A percentile compares a stretch with the other conserved stretches of the same genome.
These are phyloP conservation scores for Combretum micranthum DNA, from an alignment of 345 rosid species.

Conservation along the genomic window DNA sequence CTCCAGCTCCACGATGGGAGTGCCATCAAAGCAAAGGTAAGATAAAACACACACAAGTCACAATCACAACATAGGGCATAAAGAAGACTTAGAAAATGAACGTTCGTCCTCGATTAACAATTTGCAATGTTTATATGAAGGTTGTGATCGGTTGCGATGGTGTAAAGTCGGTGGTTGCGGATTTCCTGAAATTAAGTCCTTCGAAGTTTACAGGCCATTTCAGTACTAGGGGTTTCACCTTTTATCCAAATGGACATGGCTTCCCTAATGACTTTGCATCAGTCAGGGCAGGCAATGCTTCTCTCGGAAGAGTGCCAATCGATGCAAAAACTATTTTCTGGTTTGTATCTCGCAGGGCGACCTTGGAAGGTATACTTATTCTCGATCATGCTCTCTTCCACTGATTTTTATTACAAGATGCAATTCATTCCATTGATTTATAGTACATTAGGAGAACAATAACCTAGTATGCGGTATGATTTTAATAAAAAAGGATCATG, in stretches of 20 bases:
- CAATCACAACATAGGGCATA: too few relatives aligned
- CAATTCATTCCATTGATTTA: too few relatives aligned
- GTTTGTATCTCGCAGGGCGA: slow-evolving; percentile 19
- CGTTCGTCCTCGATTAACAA: too few relatives aligned
- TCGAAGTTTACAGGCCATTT: slow-evolving; percentile 22
- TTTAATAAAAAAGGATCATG: too few relatives aligned
- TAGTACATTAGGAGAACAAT: too few relatives aligned
- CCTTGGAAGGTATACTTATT: slow-evolving; percentile 9
- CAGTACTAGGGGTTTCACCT: slow-evolving; percentile 37
- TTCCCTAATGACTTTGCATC: slow-evolving; percentile 21
- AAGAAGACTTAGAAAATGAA: too few relatives aligned
- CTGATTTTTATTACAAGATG: too few relatives aligned
- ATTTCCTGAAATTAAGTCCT: slow-evolving; percentile 27
- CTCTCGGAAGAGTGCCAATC: slow-evolving; percentile 31
- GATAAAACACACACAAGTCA: too few relatives aligned
- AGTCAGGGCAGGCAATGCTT: slow-evolving; percentile 7
- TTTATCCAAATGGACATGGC: slow-evolving; percentile 37
- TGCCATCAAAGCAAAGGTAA: slow-evolving; percentile 35
- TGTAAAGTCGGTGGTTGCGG: slow-evolving; percentile 31
- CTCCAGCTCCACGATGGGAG: slow-evolving; percentile 28
- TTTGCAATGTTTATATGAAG: slow-evolving; percentile 2
- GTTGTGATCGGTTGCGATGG: slow-evolving; percentile 59
- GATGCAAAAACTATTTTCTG: slow-evolving; percentile 27
- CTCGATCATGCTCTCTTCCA: background rate
- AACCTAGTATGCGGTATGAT: too few relatives aligned